Evolutionary conservation across 2,329 filamentous ascomycete genomes (phyloP).

Genomic region (Apiospora hydei): DNA sequence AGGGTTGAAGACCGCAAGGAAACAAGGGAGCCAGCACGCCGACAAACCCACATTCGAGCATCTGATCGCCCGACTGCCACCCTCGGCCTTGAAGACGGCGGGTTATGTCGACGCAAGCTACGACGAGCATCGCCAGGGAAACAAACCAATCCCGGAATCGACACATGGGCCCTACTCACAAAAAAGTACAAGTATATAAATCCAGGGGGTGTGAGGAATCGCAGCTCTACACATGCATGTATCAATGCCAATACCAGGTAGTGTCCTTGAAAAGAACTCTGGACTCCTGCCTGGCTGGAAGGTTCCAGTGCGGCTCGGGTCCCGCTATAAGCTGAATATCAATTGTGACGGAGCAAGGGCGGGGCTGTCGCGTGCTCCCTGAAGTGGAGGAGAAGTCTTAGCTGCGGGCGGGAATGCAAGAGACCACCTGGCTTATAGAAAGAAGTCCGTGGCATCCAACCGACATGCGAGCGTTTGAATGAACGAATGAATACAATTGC

Average conservation of each 20-base stretch:
- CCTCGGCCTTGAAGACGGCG: background rate
- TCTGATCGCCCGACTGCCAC: background rate
- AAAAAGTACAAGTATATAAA: background rate
- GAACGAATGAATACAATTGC: background rate
- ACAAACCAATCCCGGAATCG: background rate
- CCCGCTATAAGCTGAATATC: slow-evolving; percentile 11
- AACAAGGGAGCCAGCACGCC: background rate
- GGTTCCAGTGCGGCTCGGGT: slow-evolving; percentile 8
- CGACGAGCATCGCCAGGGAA: background rate
- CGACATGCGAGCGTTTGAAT: background rate
- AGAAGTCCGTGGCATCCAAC: background rate
- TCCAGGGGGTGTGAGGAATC: background rate
- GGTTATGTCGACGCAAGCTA: background rate
- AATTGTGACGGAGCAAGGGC: slow-evolving; percentile 17
- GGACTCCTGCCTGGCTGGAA: background rate
- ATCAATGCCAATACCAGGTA: background rate
- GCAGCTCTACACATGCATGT: background rate
- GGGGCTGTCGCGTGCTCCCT: slow-evolving; percentile 9
- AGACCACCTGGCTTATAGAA: slow-evolving; percentile 19
- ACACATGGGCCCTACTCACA: background rate
- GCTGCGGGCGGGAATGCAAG: slow-evolving; percentile 13
- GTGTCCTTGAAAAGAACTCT: background rate
- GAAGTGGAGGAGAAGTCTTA: slow-evolving; percentile 8
- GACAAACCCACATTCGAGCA: background rate
- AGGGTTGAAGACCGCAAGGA: slow-evolving; percentile 58